Base-by-base conservation (phyloP, 1,284 basidiomycete genomes). In the Mycosarcoma maydis region DNA sequence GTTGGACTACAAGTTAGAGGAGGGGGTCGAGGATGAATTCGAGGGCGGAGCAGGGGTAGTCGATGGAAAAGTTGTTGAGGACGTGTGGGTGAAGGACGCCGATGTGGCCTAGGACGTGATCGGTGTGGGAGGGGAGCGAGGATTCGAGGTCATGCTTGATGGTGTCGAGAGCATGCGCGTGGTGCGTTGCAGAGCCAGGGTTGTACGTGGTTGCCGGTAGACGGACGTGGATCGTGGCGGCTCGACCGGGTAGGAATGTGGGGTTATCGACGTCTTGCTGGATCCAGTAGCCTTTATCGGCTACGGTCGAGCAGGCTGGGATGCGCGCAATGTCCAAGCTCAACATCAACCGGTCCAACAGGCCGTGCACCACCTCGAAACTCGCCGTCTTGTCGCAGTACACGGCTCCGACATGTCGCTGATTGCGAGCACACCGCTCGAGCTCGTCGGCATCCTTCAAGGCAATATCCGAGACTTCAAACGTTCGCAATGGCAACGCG, bases 321-420 rank as follows among this genome's bases (percentile, higher is more conserved):
- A 97, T 90, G 73, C 89, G 87, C 29, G 92, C 90, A 40, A 98
- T 87, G 69, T 93, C 92, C 22, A 99, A 85, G 86, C 94, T 92
- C 81, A 90, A 89, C 95, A 99, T 98, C 48, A 92, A 86, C 43
- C 94, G 86, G 83, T 98, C 94, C 67, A 99, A 84, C 82, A 98
- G 85, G 22, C 95, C 95, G 81, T 98, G 96, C 10, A 96, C 90
- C 66, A 96, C 87, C 85, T 99, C 96, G 82, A 99, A 99, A 8
- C 92, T 92, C 17, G 95, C 96, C 14, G 90, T 91, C 85, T 92
- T 93, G 83, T 96, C 95, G 83, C 92, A 94, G 89, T 92, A 98
- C 27, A 98, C 87, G 0, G 91, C 95, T 0, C 88, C 92, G 1
- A 94, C 89, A 75, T 92, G 90, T 55, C 94, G 86, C 49, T 90